Evolutionary conservation across 2,329 filamentous ascomycete genomes (phyloP), one percentile per base, ranked within the genome.

Genomic region (Arthroderma uncinatum): DNA sequence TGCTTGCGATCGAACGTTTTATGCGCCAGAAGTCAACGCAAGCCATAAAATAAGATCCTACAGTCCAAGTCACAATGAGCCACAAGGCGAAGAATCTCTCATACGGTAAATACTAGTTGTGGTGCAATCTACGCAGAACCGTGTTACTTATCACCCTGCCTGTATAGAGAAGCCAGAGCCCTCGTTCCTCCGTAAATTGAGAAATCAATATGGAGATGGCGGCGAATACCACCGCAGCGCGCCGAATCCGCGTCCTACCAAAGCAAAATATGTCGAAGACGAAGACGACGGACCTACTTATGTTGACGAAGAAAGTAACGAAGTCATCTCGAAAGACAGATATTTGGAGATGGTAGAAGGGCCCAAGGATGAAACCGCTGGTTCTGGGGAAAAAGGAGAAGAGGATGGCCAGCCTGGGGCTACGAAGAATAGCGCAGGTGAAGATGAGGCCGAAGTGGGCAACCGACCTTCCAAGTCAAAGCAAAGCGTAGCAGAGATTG

Each of bases 201-300:
- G 66, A 55, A 65, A 64, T 52, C 67, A 74, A 50, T 71, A 72
- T 56, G 69, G 63, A 53, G 64, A 69, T 21, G 65, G 64, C 58
- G 63, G 66, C 19, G 64, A 67, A 30, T 33, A 56, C 58, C 71
- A 71, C 47, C 67, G 73, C 19, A 68, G 73, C 59, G 67, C 67
- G 55, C 70, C 71, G 34, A 62, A 65, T 48, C 64, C 66, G 19
- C 70, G 70, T 44, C 70, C 72, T 34, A 67, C 66, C 55, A 72
- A 68, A 64, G 60, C 64, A 42, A 71, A 67, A 57, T 64, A 69
- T 34, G 63, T 69, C 37, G 64, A 69, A 7, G 72, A 69, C 33
- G 71, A 73, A 14, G 70, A 73, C 44, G 73, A 76, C 42, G 72
- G 66, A 8, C 73, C 73, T 39, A 73, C 71, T 42, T 76, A 75